Base-by-base conservation (phyloP, 106 monocot species). In the Dendrobium nobile region DNA sequence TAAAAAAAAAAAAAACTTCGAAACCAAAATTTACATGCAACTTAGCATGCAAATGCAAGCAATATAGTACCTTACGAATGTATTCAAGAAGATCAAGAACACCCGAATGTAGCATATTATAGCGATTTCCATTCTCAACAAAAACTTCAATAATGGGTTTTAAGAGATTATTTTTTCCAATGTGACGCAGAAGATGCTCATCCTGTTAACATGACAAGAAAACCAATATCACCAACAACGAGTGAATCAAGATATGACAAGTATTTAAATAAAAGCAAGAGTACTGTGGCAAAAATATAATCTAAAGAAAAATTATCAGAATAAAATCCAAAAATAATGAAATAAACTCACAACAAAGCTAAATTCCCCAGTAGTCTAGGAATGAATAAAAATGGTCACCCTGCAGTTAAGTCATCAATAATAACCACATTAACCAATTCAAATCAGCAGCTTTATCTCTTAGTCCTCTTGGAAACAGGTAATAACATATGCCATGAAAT, bases 41-140 rank as follows among this genome's bases (percentile, higher is more conserved):
- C 16, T 19, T 16, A 41, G 75, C 9, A 42, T 9, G 37, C 48
- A 31, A 9, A 27, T 24, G 64, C 40, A 58, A 10, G 41, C 27
- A 83, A 54, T 68, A 56, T 51, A 72, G 37, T 88, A 99, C 99
- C 99, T 90, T 95, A 3, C 93, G 82, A 80, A 99, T 93, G 78
- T 88, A 89, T 83, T 99, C 99, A 8, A 99, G 77, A 65, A 99
- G 87, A 80, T 99, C 99, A 9, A 95, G 82, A 76, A 99, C 89
- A 55, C 88, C 95, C 47, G 99, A 99, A 19, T 99, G 91, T 28
- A 99, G 82, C 95, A 99, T 91, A 78, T 99, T 99, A 79, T 99
- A 99, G 16, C 87, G 91, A 78, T 88, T 84, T 3, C 99, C 99
- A 83, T 99, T 99, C 75, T 87, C 80, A 83, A 91, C 56, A 81